Conservation (phyloP, 2,329 filamentous ascomycete species). For the Paramyrothecium roridum region DNA sequence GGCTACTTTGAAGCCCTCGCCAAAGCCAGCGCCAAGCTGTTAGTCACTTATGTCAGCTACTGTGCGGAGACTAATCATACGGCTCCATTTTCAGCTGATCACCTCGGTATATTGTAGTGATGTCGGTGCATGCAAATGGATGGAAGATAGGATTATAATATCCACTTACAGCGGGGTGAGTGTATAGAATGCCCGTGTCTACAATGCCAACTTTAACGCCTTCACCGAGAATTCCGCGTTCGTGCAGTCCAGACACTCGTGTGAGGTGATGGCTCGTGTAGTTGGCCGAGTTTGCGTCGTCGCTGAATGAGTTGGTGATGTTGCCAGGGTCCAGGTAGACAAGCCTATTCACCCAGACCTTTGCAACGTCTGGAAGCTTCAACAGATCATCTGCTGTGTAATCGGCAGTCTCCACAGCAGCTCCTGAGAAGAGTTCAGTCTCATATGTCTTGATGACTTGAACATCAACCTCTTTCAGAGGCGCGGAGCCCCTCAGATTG, state of each 20-base stretch:
- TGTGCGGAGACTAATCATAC: too few species aligned
- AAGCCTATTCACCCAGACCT: background rate
- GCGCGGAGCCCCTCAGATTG: conserved; percentile 1
- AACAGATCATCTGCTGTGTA: conserved; percentile 11
- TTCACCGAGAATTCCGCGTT: conserved; percentile 14
- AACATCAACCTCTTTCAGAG: background rate
- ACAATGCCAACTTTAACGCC: conserved; percentile 20
- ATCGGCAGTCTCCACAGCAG: conserved; percentile 10
- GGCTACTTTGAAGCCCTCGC: conserved; percentile 15
- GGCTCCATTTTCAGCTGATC: too few species aligned
- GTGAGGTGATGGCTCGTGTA: conserved; percentile 13
- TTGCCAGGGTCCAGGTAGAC: background rate
- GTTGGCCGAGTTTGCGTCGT: background rate
- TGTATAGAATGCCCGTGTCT: conserved; percentile 21
- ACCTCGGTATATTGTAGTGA: too few species aligned
- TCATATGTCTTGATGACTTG: conserved; percentile 5
- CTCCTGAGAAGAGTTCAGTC: conserved; percentile 15
- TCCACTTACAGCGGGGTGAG: conserved; percentile 10
- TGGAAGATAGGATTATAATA: background rate
- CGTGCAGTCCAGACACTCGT: conserved; percentile 17
- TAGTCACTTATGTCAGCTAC: background rate
- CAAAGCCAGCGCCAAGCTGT: conserved; percentile 18
- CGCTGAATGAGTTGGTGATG: background rate
- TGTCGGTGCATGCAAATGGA: too few species aligned
- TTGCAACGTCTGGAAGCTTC: conserved; percentile 1